A percentile compares a stretch with the other conserved stretches of the same genome.
Conservation (phyloP, 2,329 filamentous ascomycete species). For the Calycina marina region DNA sequence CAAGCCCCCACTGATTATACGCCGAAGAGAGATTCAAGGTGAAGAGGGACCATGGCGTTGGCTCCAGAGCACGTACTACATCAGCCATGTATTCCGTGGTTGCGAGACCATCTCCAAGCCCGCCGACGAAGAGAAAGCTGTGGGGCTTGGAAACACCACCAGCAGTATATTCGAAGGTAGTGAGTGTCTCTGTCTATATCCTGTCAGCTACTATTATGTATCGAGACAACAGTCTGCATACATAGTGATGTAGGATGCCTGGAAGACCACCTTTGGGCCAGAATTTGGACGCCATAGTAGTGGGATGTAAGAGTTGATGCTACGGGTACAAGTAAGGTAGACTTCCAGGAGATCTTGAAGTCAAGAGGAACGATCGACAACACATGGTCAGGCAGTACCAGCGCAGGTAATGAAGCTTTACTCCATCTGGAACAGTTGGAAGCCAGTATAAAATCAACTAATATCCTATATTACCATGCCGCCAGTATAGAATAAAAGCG, state of each 20-base stretch:
- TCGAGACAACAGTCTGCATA: conserved; percentile 7
- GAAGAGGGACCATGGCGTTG: conserved; percentile 25
- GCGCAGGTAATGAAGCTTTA: too few relatives aligned
- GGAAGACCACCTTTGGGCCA: too few relatives aligned
- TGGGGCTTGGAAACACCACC: conserved; percentile 23
- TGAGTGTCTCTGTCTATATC: conserved; percentile 25
- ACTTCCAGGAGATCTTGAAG: too few relatives aligned
- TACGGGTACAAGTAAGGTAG: too few relatives aligned
- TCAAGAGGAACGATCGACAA: too few relatives aligned
- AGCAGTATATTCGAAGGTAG: conserved; percentile 26
- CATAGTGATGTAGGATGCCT: conserved; percentile 24
- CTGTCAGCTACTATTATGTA: conserved; percentile 4
- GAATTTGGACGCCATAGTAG: too few relatives aligned
- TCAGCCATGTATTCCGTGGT: conserved; percentile 32
- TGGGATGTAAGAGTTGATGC: too few relatives aligned
- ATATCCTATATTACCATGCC: too few relatives aligned
- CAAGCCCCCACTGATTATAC: conserved; percentile 24
- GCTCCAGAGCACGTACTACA: conserved; percentile 27
- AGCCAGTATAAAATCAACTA: too few relatives aligned
- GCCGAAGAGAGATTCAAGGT: conserved; percentile 27
- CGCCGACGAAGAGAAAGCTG: conserved; percentile 37
- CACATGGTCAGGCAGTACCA: too few relatives aligned
- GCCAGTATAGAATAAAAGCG: too few relatives aligned
- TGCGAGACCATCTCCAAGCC: conserved; percentile 35
- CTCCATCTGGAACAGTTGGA: too few relatives aligned